These are phyloP conservation scores for Penicillium sp. DNA, from an alignment of 2,329 filamentous ascomycete genomes.

Conservation along the genomic window DNA sequence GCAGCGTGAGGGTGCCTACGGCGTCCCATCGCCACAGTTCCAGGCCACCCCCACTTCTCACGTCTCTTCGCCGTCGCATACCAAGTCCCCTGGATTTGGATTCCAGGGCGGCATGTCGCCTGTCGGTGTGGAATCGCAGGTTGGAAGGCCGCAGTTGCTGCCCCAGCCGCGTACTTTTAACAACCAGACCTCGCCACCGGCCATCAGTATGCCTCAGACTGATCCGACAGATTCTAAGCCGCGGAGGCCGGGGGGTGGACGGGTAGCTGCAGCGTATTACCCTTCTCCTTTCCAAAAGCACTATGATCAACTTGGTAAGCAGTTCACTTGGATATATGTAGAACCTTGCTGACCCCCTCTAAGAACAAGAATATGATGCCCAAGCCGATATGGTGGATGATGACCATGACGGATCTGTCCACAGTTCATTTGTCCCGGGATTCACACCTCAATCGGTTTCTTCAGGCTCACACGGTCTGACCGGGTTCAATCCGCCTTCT, in stretches of 20 bases:
- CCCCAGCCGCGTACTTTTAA: constrained; percentile 41
- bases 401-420: constrained; percentile 70
- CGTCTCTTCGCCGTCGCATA: constrained; percentile 66
- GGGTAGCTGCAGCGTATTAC: constrained; percentile 66
- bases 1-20: constrained; percentile 49
- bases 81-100: constrained; percentile 65
- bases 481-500: constrained; percentile 42
- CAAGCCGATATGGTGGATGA: constrained; percentile 89
- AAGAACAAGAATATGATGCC: constrained; percentile 97
- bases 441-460: constrained; percentile 50
- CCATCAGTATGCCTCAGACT: constrained; percentile 42
- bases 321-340: constrained; percentile 55
- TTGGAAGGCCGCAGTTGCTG: constrained; percentile 54
- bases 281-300: constrained; percentile 89
- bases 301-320: constrained; percentile 92
- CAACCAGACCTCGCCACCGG: constrained; percentile 37
- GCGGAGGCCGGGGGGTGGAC: constrained; percentile 36
- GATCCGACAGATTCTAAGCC: constrained; percentile 41
- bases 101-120: constrained; percentile 66
- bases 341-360: constrained; percentile 36
- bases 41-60: constrained; percentile 85
- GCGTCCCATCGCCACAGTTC: constrained; percentile 68
- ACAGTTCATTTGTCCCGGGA: constrained; percentile 67
- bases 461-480: constrained; percentile 49
- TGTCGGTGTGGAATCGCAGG: constrained; percentile 60